A percentile compares a stretch with the other conserved stretches of the same genome.
Conservation (phyloP, 2,329 filamentous ascomycete species). For the Blastomyces parvus region DNA sequence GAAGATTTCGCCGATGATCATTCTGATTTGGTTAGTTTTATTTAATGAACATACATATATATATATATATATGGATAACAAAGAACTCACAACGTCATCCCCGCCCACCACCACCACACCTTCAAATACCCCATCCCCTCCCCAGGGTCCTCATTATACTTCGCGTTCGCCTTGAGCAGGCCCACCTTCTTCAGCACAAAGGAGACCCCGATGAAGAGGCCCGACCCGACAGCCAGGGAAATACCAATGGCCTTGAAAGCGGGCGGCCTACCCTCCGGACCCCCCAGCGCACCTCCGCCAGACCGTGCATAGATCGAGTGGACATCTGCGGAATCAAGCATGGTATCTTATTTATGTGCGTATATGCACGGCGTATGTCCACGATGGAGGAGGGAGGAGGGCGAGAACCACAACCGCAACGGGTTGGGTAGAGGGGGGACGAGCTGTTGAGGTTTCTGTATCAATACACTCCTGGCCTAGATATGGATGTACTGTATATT, state of each 20-base stretch:
- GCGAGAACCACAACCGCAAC: neutral
- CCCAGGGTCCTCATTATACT: constrained; percentile 91
- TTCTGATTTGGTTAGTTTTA: constrained; percentile 48
- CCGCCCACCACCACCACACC: constrained; percentile 88
- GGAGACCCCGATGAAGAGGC: constrained; percentile 84
- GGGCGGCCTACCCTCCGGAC: constrained; percentile 37
- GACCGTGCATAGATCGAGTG: constrained; percentile 39
- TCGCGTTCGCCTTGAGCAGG: constrained; percentile 81
- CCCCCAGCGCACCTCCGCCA: constrained; percentile 22
- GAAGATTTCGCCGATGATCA: constrained; percentile 94
- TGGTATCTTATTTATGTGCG: constrained; percentile 22
- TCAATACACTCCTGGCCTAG: neutral
- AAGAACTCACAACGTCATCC: constrained; percentile 27
- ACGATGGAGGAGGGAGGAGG: neutral
- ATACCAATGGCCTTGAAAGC: constrained; percentile 82
- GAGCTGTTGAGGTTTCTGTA: neutral
- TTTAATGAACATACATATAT: neutral
- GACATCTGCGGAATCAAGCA: constrained; percentile 38
- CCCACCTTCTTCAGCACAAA: constrained; percentile 95
- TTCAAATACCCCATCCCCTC: constrained; percentile 97
- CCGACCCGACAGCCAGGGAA: constrained; percentile 72
- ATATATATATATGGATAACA: too few species aligned
- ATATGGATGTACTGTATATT: too few species aligned
- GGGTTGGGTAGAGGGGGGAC: neutral
- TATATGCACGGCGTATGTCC: neutral